These are phyloP conservation scores for Lactarius psammicola DNA, from an alignment of 768 basidiomycete species.

Conservation along the genomic window DNA sequence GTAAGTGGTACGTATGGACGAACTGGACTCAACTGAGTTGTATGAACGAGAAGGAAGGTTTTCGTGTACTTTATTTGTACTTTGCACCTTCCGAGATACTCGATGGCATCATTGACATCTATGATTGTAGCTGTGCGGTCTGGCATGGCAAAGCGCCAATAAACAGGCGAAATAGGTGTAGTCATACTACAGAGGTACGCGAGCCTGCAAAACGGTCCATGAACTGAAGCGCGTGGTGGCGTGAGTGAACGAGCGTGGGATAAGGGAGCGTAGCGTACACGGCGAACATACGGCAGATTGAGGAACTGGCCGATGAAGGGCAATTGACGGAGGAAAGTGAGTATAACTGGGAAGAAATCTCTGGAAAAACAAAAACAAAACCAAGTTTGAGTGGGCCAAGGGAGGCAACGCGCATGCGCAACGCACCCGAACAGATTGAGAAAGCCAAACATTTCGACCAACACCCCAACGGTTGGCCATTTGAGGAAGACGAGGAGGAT, in stretches of 20 bases:
- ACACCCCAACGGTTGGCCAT: constrained; percentile 91
- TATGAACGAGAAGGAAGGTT: not conserved
- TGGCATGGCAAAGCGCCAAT: not conserved
- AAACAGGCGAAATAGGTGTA: not conserved
- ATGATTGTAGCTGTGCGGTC: not conserved
- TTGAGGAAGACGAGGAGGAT: constrained; percentile 92
- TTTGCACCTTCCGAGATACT: not conserved
- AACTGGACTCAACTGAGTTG: not conserved
- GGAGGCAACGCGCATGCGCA: not conserved
- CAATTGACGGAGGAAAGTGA: constrained; percentile 91
- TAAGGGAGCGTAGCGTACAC: constrained; percentile 50
- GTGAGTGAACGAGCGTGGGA: constrained; percentile 1
- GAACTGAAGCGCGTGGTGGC: constrained; percentile 29
- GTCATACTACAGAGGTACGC: constrained; percentile 33
- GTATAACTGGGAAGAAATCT: constrained; percentile 98
- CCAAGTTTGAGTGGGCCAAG: not conserved
- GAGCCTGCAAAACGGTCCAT: constrained; percentile 40
- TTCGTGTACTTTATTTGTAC: not conserved
- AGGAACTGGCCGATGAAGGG: constrained; percentile 88
- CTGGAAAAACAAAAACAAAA: constrained; percentile 43
- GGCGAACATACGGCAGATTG: constrained; percentile 82
- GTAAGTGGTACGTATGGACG: not conserved
- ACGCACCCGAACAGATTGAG: constrained; percentile 93
- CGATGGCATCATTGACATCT: constrained; percentile 4
- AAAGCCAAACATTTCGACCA: constrained; percentile 96